Evolutionary conservation across 106 monocot species (phyloP), one percentile per base, ranked within the genome.

Genomic region (Dendrobium huoshanense): DNA sequence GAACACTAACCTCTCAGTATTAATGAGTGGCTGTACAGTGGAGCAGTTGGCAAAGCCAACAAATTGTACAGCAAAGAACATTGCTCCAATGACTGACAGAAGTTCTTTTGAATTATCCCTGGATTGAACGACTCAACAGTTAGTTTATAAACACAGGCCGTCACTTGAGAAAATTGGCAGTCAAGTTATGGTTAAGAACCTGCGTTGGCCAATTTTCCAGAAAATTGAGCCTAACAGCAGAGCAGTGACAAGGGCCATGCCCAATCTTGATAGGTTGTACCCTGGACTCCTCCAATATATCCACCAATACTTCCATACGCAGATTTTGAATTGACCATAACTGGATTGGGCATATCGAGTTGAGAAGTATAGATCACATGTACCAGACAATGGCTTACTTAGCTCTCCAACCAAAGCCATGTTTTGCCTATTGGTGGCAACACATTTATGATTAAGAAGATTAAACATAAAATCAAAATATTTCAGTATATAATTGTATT

Each of bases 211-310:
- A 27, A 89, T 80, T 42, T 82, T 67, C 95, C 95, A 95, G 75
- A 93, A 95, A 4, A 95, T 79, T 31, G 31, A 31, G 31, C 31
- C 31, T 31, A 31, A 31, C 31, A 31, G 31, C 31, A 31, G 31
- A 31, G 25, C 88, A 48, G 81, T 85, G 74, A 82, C 41, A 2
- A 84, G 42, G 29, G 88, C 84, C 73, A 84, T 86, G 79, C 83
- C 59, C 47, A 90, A 74, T 72, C 92, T 81, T 37, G 86, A 84
- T 24, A 79, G 37, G 55, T 84, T 93, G 83, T 93, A 90, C 20
- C 67, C 78, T 44, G 90, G 93, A 64, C 74, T 88, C 81, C 88
- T 90, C 93, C 93, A 93, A 41, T 93, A 90, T 42, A 88, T 77
- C 74, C 58, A 84, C 68, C 79, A 80, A 70, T 93, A 90, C 80